A percentile compares a stretch with the other conserved stretches of the same genome.
Evolutionary conservation across 352 stramenopile species (phyloP).

Genomic region (Phytophthora sansomeana): DNA sequence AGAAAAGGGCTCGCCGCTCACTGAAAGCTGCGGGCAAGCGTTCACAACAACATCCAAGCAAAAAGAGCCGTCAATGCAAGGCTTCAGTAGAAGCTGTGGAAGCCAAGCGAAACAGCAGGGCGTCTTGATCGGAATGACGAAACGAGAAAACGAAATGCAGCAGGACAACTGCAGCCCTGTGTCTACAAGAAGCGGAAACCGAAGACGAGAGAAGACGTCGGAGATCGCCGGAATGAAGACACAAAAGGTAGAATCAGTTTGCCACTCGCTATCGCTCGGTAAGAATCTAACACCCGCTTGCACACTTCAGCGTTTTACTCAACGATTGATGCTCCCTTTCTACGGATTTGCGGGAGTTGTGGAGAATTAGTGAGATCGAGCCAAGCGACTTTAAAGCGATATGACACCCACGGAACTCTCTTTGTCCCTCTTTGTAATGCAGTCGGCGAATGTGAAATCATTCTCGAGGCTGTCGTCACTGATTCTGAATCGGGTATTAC

Average conservation of each 20-base stretch:
- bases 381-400: background rate
- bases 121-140: background rate
- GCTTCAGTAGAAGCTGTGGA: background rate
- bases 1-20: too few relatives aligned
- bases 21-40: too few relatives aligned
- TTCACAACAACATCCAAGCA: background rate
- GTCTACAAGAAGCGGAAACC: background rate
- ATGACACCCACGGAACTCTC: background rate
- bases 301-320: background rate
- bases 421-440: background rate
- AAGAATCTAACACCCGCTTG: too few relatives aligned
- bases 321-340: slow-evolving; percentile 2
- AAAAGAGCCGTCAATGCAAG: background rate
- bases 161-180: background rate
- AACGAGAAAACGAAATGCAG: background rate
- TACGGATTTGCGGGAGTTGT: slow-evolving; percentile 3
- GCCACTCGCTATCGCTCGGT: too few relatives aligned
- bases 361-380: background rate
- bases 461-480: too few relatives aligned
- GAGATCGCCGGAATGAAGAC: too few relatives aligned
- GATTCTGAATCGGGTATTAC: too few relatives aligned
- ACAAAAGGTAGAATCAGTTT: too few relatives aligned
- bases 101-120: background rate
- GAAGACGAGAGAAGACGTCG: background rate
- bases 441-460: background rate